Evolutionary conservation across 768 basidiomycete genomes (phyloP).

Genomic region (Serpula lacrymans): DNA sequence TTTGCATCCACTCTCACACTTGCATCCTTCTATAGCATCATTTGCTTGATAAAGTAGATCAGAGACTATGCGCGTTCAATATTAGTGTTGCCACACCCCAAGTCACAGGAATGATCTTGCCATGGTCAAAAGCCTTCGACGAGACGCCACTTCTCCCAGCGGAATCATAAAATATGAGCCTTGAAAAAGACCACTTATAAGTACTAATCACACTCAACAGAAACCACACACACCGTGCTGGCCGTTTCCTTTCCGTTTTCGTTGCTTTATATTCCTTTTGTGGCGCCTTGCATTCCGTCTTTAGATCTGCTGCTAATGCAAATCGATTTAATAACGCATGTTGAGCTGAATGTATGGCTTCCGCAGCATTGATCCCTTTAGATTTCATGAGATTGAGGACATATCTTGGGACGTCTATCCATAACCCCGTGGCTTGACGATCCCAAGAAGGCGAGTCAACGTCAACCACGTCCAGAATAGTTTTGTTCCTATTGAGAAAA

Average conservation of each 20-base stretch:
- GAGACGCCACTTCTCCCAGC: slow-evolving; percentile 69
- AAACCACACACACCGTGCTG: slow-evolving; percentile 48
- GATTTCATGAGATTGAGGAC: slow-evolving; percentile 49
- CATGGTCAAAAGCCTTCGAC: slow-evolving; percentile 79
- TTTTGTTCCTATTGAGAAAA: slow-evolving; percentile 41
- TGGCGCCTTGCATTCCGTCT: slow-evolving; percentile 79
- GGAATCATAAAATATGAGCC: slow-evolving; percentile 79
- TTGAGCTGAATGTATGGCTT: slow-evolving; percentile 80
- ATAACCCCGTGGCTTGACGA: slow-evolving; percentile 68
- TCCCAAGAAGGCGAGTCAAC: slow-evolving; percentile 77
- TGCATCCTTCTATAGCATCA: slow-evolving; percentile 54
- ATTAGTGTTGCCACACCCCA: too few relatives aligned
- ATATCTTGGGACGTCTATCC: slow-evolving; percentile 68
- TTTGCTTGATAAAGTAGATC: slow-evolving; percentile 59
- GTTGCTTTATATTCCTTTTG: slow-evolving; percentile 66
- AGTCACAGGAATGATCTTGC: too few relatives aligned
- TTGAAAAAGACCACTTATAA: slow-evolving; percentile 19
- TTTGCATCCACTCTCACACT: slow-evolving; percentile 67
- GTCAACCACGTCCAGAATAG: slow-evolving; percentile 74
- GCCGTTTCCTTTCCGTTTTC: slow-evolving; percentile 58
- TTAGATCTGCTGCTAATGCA: slow-evolving; percentile 61
- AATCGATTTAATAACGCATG: slow-evolving; percentile 84
- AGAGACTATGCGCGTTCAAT: slow-evolving; percentile 37
- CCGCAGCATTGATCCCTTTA: slow-evolving; percentile 65
- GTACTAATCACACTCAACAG: not conserved